Evolutionary conservation across 2,329 filamentous ascomycete genomes (phyloP).

Genomic region (Diplodia corticola): DNA sequence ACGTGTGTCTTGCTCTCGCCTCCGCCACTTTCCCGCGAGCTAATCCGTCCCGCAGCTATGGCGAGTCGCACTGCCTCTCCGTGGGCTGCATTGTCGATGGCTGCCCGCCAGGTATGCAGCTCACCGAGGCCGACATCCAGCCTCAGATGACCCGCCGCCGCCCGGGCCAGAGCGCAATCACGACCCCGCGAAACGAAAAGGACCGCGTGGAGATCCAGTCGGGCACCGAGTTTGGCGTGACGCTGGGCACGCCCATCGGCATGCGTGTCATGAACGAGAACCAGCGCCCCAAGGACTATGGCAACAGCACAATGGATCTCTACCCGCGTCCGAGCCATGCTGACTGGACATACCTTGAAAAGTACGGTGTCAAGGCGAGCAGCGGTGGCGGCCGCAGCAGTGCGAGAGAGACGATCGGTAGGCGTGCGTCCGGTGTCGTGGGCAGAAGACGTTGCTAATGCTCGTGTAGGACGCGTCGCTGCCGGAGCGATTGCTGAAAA

Average conservation of each 20-base stretch:
- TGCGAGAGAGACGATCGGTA: constrained; percentile 91
- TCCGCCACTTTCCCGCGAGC: constrained; percentile 18
- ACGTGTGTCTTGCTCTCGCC: constrained; percentile 58
- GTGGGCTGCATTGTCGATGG: constrained; percentile 96
- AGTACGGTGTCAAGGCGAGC: constrained; percentile 92
- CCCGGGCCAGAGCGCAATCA: constrained; percentile 85
- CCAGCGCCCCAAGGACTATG: constrained; percentile 89
- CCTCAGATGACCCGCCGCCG: constrained; percentile 89
- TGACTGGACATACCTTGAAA: constrained; percentile 95
- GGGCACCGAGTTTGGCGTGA: constrained; percentile 85
- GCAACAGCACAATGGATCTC: constrained; percentile 81
- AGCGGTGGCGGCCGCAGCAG: constrained; percentile 87
- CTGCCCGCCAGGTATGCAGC: constrained; percentile 80
- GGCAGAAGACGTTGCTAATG: constrained; percentile 6
- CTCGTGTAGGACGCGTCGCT: constrained; percentile 69
- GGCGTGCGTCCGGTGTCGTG: constrained; percentile 20
- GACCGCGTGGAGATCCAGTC: constrained; percentile 91
- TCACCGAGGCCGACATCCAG: constrained; percentile 87
- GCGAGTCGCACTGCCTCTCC: constrained; percentile 86
- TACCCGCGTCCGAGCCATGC: constrained; percentile 92
- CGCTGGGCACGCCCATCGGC: constrained; percentile 86
- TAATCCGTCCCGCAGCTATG: constrained; percentile 56
- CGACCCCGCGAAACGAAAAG: constrained; percentile 89
- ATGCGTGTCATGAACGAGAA: constrained; percentile 90
- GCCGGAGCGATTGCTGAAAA: constrained; percentile 93